A percentile compares a stretch with the other conserved stretches of the same genome.
phyloP scores from a whole-genome alignment of 2,329 filamentous ascomycete species.

The Rosellinia necatrix region DNA sequence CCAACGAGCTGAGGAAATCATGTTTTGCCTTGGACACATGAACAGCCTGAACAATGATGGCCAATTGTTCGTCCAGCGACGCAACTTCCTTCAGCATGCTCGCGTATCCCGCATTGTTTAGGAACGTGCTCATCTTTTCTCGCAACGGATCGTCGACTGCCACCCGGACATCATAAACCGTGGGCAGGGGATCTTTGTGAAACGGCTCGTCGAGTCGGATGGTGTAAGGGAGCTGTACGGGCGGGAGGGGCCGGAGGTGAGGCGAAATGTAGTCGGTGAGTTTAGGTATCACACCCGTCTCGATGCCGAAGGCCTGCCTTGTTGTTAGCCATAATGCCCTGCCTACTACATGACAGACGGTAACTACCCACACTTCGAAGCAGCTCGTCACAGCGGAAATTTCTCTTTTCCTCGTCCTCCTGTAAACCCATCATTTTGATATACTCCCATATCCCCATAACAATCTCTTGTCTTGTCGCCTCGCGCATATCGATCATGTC shows the following conservation, averaged over 20 bases:
- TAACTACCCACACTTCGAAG: conserved; percentile 68
- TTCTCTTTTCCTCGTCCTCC: conserved; percentile 92
- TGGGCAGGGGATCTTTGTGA: conserved; percentile 74
- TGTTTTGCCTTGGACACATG: conserved; percentile 87
- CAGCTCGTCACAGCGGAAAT: conserved; percentile 86
- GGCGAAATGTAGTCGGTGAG: conserved; percentile 78
- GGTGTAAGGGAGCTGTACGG: conserved; percentile 85
- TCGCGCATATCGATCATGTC: conserved; percentile 86
- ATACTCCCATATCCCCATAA: conserved; percentile 96
- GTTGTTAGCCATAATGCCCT: conserved; percentile 34
- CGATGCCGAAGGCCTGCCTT: conserved; percentile 67
- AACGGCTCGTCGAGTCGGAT: conserved; percentile 90
- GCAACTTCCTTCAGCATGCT: conserved; percentile 76
- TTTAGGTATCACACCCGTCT: conserved; percentile 84
- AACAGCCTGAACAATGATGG: conserved; percentile 80
- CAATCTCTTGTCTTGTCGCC: conserved; percentile 83
- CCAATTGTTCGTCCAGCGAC: conserved; percentile 81
- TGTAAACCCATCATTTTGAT: conserved; percentile 83
- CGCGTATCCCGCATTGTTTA: conserved; percentile 72
- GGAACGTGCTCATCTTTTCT: conserved; percentile 65
- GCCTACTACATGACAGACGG: neutral
- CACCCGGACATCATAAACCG: conserved; percentile 88
- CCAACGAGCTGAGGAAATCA: conserved; percentile 79
- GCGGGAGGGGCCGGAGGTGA: conserved; percentile 79
- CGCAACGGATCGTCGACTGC: conserved; percentile 82